Percentiles rank a stretch among this genome's conserved stretches.
These are phyloP conservation scores for Volutella citrinella DNA, from an alignment of 2,329 filamentous ascomycete genomes.

Conservation along the genomic window DNA sequence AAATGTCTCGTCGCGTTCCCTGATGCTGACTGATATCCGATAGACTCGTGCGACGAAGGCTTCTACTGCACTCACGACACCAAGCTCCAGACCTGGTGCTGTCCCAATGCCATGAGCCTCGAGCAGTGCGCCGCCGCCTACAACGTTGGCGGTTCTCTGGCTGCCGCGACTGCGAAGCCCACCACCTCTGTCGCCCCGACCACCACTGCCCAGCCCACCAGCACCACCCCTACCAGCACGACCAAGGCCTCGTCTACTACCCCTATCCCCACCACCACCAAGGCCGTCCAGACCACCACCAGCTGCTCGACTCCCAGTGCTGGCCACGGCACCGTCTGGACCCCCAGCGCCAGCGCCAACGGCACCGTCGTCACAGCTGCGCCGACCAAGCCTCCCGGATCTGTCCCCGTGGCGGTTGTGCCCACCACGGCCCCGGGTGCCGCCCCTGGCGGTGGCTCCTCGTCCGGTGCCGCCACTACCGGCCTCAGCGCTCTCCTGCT, in stretches of 20 bases:
- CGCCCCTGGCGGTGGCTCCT: too few relatives aligned
- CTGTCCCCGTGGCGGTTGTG: constrained; percentile 13
- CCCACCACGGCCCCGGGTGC: constrained; percentile 11
- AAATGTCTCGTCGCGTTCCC: too few relatives aligned
- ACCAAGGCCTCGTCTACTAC: too few relatives aligned
- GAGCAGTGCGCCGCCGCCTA: constrained; percentile 53
- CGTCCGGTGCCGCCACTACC: constrained; percentile 29
- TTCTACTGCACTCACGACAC: constrained; percentile 62
- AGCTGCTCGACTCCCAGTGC: constrained; percentile 22
- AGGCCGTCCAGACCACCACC: constrained; percentile 23
- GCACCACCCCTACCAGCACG: constrained; percentile 18
- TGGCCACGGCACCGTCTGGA: constrained; percentile 28
- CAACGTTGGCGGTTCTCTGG: constrained; percentile 44
- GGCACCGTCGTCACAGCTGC: constrained; percentile 26
- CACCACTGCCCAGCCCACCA: constrained; percentile 17
- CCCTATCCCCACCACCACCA: constrained; percentile 27
- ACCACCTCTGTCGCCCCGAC: constrained; percentile 25
- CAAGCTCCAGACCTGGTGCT: constrained; percentile 55
- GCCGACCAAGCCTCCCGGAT: constrained; percentile 23
- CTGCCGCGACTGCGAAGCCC: constrained; percentile 33
- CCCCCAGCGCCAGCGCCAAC: constrained; percentile 31
- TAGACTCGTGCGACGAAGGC: constrained; percentile 58
- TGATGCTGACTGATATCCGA: not conserved
- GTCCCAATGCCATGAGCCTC: constrained; percentile 53
- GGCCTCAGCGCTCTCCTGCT: constrained; percentile 36